Conservation (phyloP, 2,329 filamentous ascomycete species). For the Neofusicoccum parvum region DNA sequence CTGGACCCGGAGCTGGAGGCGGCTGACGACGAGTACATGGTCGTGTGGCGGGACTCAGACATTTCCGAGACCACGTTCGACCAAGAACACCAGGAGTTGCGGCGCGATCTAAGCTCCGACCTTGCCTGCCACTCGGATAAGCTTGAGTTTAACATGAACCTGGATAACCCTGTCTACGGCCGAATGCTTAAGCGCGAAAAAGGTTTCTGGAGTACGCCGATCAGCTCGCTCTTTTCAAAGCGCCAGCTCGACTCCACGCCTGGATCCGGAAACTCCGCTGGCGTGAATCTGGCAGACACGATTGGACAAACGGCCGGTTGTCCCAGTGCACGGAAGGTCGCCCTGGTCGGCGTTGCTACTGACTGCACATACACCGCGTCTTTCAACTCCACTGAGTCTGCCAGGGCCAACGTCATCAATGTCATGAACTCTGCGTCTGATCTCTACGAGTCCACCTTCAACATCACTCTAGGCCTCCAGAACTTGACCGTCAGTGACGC, state of each 20-base stretch:
- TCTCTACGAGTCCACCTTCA: constrained; percentile 88
- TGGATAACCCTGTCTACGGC: constrained; percentile 67
- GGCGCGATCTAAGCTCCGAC: constrained; percentile 52
- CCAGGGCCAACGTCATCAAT: constrained; percentile 74
- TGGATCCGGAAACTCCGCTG: constrained; percentile 72
- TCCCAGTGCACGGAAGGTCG: constrained; percentile 86
- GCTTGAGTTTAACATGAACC: constrained; percentile 77
- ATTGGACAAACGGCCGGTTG: constrained; percentile 87
- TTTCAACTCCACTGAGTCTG: constrained; percentile 68
- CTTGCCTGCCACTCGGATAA: constrained; percentile 69
- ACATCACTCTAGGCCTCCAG: constrained; percentile 87
- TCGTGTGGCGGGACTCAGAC: constrained; percentile 91
- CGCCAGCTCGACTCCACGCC: constrained; percentile 68
- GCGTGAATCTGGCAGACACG: constrained; percentile 73
- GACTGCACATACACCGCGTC: constrained; percentile 83
- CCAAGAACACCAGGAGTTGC: constrained; percentile 63
- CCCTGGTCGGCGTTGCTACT: constrained; percentile 86
- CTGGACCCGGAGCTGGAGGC: constrained; percentile 69
- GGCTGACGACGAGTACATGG: constrained; percentile 73
- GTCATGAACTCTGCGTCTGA: constrained; percentile 85
- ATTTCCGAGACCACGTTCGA: constrained; percentile 50
- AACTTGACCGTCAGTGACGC: constrained; percentile 78
- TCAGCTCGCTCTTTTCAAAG: constrained; percentile 69
- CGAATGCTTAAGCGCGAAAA: constrained; percentile 57
- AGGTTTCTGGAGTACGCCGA: constrained; percentile 61